These are phyloP conservation scores for Boeremia exigua DNA, from an alignment of 2,329 filamentous ascomycete genomes.

Conservation along the genomic window DNA sequence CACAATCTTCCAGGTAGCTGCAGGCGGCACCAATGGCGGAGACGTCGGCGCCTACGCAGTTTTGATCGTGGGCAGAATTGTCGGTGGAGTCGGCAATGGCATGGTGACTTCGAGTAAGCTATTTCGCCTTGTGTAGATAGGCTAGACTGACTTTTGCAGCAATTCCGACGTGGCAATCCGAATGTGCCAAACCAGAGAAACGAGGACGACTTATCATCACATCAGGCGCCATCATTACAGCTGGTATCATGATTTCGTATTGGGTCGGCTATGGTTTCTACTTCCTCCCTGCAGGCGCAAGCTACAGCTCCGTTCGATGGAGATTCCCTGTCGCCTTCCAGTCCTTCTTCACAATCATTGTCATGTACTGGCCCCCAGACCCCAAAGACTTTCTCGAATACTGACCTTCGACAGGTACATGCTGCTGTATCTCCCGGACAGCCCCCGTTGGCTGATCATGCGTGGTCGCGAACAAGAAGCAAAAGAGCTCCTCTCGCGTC, in stretches of 20 bases:
- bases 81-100: slow-evolving; percentile 57
- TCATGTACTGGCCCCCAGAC: background rate
- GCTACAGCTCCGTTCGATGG: slow-evolving; percentile 41
- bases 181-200: slow-evolving; percentile 54
- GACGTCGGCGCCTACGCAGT: slow-evolving; percentile 30
- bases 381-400: no score
- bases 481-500: slow-evolving; percentile 38
- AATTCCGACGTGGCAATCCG: slow-evolving; percentile 55
- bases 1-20: slow-evolving; percentile 63
- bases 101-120: slow-evolving; percentile 35
- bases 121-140: background rate
- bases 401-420: slow-evolving; percentile 43
- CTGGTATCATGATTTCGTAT: slow-evolving; percentile 53
- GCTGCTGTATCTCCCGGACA: slow-evolving; percentile 50
- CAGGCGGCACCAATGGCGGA: slow-evolving; percentile 47
- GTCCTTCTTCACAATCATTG: slow-evolving; percentile 37
- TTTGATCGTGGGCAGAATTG: slow-evolving; percentile 56
- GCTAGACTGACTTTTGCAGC: slow-evolving; percentile 29
- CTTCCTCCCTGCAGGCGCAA: slow-evolving; percentile 50
- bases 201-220: slow-evolving; percentile 56
- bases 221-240: slow-evolving; percentile 53
- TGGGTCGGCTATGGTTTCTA: slow-evolving; percentile 53
- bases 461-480: slow-evolving; percentile 57
- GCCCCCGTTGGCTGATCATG: slow-evolving; percentile 58
- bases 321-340: slow-evolving; percentile 62